These are phyloP conservation scores for Scutellaria barbata DNA, from an alignment of 257 asterid species.

Conservation along the genomic window DNA sequence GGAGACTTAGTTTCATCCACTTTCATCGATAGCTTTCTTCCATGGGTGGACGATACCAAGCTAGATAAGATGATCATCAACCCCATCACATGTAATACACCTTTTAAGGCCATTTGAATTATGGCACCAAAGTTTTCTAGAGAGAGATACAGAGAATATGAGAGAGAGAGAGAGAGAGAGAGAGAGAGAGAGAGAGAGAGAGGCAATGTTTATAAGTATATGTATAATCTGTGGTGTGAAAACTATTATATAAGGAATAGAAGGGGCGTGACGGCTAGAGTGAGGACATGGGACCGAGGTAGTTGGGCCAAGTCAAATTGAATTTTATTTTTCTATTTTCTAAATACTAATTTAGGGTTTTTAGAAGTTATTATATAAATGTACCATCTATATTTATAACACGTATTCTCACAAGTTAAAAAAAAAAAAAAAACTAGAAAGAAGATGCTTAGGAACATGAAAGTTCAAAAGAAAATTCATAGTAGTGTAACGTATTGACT, in stretches of 20 bases:
- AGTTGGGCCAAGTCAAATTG: slow-evolving; percentile 52
- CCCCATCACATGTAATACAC: slow-evolving; percentile 9
- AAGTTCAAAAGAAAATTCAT: neutral
- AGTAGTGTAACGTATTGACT: too few relatives aligned
- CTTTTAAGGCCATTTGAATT: slow-evolving; percentile 37
- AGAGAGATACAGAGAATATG: slow-evolving; percentile 7
- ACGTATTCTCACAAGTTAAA: too few relatives aligned
- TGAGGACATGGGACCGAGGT: slow-evolving; percentile 21
- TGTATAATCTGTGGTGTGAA: neutral
- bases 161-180: slow-evolving; percentile 25
- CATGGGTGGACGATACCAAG: slow-evolving; percentile 35
- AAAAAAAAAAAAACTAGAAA: too few relatives aligned
- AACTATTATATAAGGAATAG: neutral
- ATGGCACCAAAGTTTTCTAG: neutral
- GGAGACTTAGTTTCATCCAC: slow-evolving; percentile 18
- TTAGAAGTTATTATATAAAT: neutral
- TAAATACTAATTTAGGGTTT: too few relatives aligned
- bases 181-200: slow-evolving; percentile 25
- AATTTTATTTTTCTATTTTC: slow-evolving; percentile 14
- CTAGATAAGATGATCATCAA: slow-evolving; percentile 37
- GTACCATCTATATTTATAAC: too few relatives aligned
- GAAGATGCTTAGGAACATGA: too few relatives aligned
- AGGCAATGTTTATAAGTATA: slow-evolving; percentile 26
- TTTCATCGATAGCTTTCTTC: slow-evolving; percentile 47
- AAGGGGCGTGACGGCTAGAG: slow-evolving; percentile 30